Evolutionary conservation across 2,329 filamentous ascomycete genomes (phyloP), one percentile per base, ranked within the genome.

Genomic region (Purpureocillium lavendulum): DNA sequence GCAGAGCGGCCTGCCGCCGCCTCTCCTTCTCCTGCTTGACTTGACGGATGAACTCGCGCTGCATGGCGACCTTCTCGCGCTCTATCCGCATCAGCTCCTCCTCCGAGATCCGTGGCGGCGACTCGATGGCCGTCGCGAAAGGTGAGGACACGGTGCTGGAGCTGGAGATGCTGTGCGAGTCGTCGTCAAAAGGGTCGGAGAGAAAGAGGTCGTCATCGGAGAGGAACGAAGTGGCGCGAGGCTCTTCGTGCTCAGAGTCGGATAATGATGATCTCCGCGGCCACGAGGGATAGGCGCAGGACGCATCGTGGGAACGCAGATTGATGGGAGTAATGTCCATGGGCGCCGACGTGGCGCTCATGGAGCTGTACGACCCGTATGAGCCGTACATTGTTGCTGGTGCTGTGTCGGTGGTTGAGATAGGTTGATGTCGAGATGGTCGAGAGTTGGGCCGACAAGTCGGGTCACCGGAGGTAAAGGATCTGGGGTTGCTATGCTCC

Each of bases 131-230:
- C 5, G 55, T 49, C 32, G 47, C 35, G 7, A 32, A 43, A 17
- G 58, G 58, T 35, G 59, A 60, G 13, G 60, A 65, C 43, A 61
- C 54, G 54, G 61, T 53, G 54, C 64, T 65, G 34, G 68, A 61
- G 53, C 66, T 69, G 51, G 62, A 67, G 38, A 70, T 58, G 57
- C 66, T 71, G 57, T 58, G 62, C 44, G 59, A 49, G 50, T 75
- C 69, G 50, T 75, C 69, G 49, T 74, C 69, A 40, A 69, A 66
- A 47, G 65, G 59, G 48, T 70, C 66, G 54, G 65, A 54, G 41
- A 72, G 66, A 58, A 76, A 72, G 40, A 81, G 70, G 50, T 81
- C 77, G 59, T 81, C 77, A 62, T 82, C 77, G 32, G 75, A 78
- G 46, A 81, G 66, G 58, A 70, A 77, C 1, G 73, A 74, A 3